Base-by-base conservation (phyloP, 1,284 basidiomycete species). In the Irpex sp. region DNA sequence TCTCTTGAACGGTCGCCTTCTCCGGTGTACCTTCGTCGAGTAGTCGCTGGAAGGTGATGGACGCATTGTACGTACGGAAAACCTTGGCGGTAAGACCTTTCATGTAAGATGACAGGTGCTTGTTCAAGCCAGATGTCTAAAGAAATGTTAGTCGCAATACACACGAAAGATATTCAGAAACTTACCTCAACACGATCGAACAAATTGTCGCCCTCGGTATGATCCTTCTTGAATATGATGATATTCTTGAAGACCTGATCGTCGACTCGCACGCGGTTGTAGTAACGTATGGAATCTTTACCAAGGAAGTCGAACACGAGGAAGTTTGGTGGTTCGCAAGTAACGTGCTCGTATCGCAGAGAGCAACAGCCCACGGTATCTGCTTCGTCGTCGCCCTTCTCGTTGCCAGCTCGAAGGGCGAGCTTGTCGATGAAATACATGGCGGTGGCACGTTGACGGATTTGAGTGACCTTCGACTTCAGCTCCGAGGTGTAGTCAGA, bases 11-110 rank as follows among this genome's bases (percentile, higher is more conserved):
- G 0, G 90, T 89, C 1, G 86, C 89, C 67, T 88, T 81, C 68
- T 82, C 80, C 0, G 93, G 88, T 2, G 86, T 89, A 66, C 87
- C 86, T 64, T 88, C 80, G 69, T 94, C 91, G 62, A 98, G 80
- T 68, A 97, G 88, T 58, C 91, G 79, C 73, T 97, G 94, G 82
- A 98, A 97, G 1, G 95, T 97, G 76, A 87, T 88, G 33, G 95
- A 98, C 15, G 95, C 95, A 72, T 98, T 98, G 79, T 93, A 98
- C 61, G 95, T 98, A 94, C 95, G 95, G 83, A 98, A 98, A 21
- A 98, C 95, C 76, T 98, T 98, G 61, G 95, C 95, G 1, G 95
- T 96, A 26, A 98, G 83, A 15, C 96, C 96, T 68, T 95, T 93
- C 95, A 98, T 98, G 75, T 97, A 94, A 49, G 84, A 86, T 53